phyloP scores from a whole-genome alignment of 345 rosid species.

The Anastatica hierochuntica region DNA sequence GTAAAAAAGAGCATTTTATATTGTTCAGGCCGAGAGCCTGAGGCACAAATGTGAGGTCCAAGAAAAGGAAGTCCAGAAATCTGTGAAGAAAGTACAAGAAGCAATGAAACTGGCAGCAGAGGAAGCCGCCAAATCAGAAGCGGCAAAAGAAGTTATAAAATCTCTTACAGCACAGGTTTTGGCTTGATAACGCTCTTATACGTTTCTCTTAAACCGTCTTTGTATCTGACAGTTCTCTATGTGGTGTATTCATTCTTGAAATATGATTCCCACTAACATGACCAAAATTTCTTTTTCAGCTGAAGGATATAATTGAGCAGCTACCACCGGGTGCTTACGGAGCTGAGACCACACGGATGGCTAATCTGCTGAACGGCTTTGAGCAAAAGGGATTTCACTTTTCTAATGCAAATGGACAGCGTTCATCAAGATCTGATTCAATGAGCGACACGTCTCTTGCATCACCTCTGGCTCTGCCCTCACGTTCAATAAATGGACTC shows the following conservation, averaged over 20 bases:
- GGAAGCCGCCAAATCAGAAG: conserved; percentile 75
- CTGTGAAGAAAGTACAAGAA: conserved; percentile 74
- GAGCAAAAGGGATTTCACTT: conserved; percentile 58
- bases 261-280: neutral
- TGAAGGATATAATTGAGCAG: conserved; percentile 82
- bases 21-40: conserved; percentile 62
- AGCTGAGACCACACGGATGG: conserved; percentile 36
- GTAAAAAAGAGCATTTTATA: conserved; percentile 11
- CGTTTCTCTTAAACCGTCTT: neutral
- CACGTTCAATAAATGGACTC: conserved; percentile 35
- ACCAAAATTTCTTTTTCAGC: conserved; percentile 32
- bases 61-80: conserved; percentile 75
- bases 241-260: neutral
- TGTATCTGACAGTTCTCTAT: neutral
- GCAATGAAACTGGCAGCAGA: conserved; percentile 62
- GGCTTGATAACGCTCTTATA: conserved; percentile 5
- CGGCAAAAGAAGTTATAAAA: conserved; percentile 92
- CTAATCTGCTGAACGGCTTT: conserved; percentile 44
- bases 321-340: conserved; percentile 65
- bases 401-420: conserved; percentile 49
- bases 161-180: conserved; percentile 87
- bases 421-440: conserved; percentile 55
- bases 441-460: conserved; percentile 37
- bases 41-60: conserved; percentile 73
- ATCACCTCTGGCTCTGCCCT: conserved; percentile 35